phyloP scores from a whole-genome alignment of 495 filamentous ascomycete genomes.

The Tuber brumale region DNA sequence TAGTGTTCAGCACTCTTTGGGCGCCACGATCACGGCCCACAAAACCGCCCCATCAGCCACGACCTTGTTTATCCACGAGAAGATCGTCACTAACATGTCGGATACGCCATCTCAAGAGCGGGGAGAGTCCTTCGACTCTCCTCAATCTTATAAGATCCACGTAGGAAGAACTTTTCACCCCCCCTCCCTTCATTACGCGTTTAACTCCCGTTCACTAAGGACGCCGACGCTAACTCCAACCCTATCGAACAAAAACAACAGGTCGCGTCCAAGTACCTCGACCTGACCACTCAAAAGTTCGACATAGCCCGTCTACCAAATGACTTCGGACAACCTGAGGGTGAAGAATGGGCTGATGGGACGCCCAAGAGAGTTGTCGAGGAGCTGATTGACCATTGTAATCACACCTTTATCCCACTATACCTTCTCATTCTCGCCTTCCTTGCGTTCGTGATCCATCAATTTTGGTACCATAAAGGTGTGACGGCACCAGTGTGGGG shows the following conservation, averaged over 20 bases:
- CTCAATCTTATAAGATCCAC: background rate
- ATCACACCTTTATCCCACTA: conserved; percentile 9
- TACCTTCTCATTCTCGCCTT: background rate
- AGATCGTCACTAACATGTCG: background rate
- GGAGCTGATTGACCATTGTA: conserved; percentile 43
- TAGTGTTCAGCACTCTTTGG: background rate
- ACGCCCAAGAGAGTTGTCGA: conserved; percentile 43
- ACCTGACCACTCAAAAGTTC: conserved; percentile 45
- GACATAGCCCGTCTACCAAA: conserved; percentile 43
- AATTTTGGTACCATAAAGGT: background rate
- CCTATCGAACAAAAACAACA: background rate
- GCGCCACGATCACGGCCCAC: background rate
- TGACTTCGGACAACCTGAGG: conserved; percentile 35
- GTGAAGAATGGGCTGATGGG: conserved; percentile 37
- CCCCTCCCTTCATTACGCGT: background rate
- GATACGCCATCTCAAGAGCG: conserved; percentile 3
- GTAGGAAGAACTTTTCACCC: background rate
- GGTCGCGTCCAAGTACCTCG: conserved; percentile 44
- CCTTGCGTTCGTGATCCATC: background rate
- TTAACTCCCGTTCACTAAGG: background rate
- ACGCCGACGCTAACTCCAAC: background rate
- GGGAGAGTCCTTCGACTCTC: background rate
- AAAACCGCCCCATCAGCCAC: background rate
- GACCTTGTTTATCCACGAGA: background rate
- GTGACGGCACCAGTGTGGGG: background rate